A percentile compares a stretch with the other conserved stretches of the same genome.
Conservation (phyloP, 306 rosid species). For the Sechiopsis laciniata region DNA sequence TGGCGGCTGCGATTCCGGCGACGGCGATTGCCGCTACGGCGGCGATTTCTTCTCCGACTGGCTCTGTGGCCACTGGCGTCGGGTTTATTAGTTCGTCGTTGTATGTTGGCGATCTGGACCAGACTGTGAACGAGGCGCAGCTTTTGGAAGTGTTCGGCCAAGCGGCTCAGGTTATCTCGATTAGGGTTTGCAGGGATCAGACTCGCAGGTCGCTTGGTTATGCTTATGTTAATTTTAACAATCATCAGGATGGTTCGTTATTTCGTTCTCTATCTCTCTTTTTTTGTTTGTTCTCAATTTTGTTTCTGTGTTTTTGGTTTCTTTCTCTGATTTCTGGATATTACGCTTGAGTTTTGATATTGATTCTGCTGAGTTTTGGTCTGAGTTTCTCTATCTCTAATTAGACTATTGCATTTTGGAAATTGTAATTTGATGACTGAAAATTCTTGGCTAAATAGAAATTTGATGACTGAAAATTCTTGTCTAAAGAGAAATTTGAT, state of each 20-base stretch:
- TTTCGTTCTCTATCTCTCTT: neutral
- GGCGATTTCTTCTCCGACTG: constrained; percentile 29
- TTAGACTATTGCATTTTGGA: neutral
- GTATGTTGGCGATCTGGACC: constrained; percentile 75
- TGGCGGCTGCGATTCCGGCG: constrained; percentile 17
- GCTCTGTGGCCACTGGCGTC: constrained; percentile 24
- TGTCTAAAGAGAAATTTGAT: neutral
- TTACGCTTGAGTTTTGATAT: constrained; percentile 1
- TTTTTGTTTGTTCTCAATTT: neutral
- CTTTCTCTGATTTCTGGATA: neutral
- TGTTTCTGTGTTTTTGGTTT: neutral
- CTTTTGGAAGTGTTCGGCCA: constrained; percentile 58
- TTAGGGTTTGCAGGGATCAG: constrained; percentile 85
- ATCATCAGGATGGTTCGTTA: constrained; percentile 52
- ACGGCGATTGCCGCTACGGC: constrained; percentile 28
- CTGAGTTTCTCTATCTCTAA: neutral
- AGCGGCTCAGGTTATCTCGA: constrained; percentile 46
- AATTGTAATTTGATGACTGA: neutral
- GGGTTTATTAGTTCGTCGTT: constrained; percentile 42
- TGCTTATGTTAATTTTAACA: constrained; percentile 63
- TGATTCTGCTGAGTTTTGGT: neutral
- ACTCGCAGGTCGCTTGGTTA: constrained; percentile 69
- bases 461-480: neutral
- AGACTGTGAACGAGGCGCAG: constrained; percentile 54
- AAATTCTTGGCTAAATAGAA: too few species aligned